A percentile compares a stretch with the other conserved stretches of the same genome.
Conservation (phyloP, 371 early-diverging fungal genomes). For the Cokeromyces recurvatus region DNA sequence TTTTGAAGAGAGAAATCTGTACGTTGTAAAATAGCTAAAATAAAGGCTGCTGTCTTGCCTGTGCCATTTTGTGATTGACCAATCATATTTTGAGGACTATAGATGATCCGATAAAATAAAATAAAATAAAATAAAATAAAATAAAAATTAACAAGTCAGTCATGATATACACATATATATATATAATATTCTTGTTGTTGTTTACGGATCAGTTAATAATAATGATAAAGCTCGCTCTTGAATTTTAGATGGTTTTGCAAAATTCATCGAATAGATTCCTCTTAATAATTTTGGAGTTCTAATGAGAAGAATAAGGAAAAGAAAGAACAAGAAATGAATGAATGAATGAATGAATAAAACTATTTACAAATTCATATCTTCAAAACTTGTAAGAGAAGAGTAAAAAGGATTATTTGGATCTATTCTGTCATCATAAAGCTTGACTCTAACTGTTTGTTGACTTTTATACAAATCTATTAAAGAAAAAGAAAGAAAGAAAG, state of each 20-base stretch:
- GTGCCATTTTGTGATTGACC: conserved; percentile 40
- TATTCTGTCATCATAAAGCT: background rate
- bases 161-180: background rate
- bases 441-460: background rate
- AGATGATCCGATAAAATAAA: background rate
- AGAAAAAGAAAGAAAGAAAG: too few relatives aligned
- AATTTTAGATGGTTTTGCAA: conserved; percentile 88
- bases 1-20: conserved; percentile 37
- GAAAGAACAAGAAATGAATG: too few relatives aligned
- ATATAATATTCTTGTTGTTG: background rate
- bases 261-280: conserved; percentile 86
- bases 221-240: conserved; percentile 91
- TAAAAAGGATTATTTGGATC: background rate
- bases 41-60: conserved; percentile 94
- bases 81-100: conserved; percentile 34
- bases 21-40: conserved; percentile 80
- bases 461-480: too few relatives aligned
- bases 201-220: conserved; percentile 63
- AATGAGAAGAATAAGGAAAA: too few relatives aligned
- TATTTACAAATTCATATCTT: too few relatives aligned
- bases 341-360: too few relatives aligned
- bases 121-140: background rate
- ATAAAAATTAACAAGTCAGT: background rate
- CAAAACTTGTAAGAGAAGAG: background rate
- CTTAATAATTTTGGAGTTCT: background rate